Evolutionary conservation across 148 eudicot species (phyloP).

Genomic region (Vaccinium vitisidaea): DNA sequence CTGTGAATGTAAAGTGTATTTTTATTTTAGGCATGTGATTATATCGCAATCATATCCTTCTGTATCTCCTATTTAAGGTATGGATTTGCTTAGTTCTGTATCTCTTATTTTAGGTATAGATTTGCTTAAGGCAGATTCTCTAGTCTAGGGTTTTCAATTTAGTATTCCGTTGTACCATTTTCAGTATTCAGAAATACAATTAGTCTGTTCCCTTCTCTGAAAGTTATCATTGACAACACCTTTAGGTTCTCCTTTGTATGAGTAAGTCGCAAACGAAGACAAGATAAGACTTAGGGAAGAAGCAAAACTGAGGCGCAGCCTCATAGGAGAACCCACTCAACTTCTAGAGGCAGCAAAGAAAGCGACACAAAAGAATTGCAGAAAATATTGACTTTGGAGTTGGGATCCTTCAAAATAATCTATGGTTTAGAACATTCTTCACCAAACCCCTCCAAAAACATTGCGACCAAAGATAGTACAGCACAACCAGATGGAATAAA

Average conservation of each 20-base stretch:
- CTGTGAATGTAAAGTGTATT: background rate
- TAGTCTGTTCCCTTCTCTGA: too few species aligned
- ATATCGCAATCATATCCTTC: too few species aligned
- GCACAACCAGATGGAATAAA: background rate
- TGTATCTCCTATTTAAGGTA: too few species aligned
- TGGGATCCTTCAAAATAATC: background rate
- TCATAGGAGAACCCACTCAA: background rate
- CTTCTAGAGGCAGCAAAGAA: background rate
- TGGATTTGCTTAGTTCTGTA: too few species aligned
- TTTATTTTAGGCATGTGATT: too few species aligned
- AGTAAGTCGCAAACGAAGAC: background rate
- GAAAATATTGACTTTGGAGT: background rate
- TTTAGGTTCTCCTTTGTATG: background rate
- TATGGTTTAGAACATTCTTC: background rate
- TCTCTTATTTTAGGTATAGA: too few species aligned
- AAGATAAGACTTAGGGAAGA: background rate
- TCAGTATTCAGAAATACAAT: too few species aligned
- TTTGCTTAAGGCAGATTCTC: too few species aligned
- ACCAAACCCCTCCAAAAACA: background rate
- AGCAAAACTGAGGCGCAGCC: background rate
- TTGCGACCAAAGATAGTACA: background rate
- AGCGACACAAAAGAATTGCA: too few species aligned
- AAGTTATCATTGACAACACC: background rate
- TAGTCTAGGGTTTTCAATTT: too few species aligned
- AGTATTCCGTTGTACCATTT: too few species aligned